A percentile compares a stretch with the other conserved stretches of the same genome.
These are phyloP conservation scores for Solanum okadae DNA, from an alignment of 257 asterid species.

Conservation along the genomic window DNA sequence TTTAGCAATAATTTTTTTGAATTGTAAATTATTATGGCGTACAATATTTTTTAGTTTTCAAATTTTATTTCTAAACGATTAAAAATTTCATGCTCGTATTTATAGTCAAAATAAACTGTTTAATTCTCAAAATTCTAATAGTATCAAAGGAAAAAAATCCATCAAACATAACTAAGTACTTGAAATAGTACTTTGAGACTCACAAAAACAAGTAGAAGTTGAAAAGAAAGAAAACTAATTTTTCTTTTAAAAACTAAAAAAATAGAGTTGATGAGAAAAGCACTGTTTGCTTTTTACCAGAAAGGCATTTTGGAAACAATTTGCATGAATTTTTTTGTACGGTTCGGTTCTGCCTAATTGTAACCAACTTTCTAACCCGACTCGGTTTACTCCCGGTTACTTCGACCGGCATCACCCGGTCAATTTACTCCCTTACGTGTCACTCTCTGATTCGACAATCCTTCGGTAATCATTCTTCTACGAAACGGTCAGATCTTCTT, in stretches of 20 bases:
- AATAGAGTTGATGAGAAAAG: neutral
- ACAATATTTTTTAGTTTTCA: neutral
- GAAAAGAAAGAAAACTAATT: neutral
- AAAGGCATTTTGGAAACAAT: neutral
- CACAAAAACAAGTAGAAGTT: neutral
- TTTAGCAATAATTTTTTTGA: neutral
- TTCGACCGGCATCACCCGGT: slow-evolving; percentile 32
- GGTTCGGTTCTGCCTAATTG: neutral
- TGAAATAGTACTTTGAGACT: neutral
- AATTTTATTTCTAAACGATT: neutral
- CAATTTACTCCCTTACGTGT: slow-evolving; percentile 19
- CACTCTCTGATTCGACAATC: neutral
- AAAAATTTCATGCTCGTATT: neutral
- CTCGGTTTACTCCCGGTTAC: slow-evolving; percentile 10
- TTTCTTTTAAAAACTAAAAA: neutral
- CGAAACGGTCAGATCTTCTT: slow-evolving; percentile 41
- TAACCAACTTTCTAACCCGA: neutral
- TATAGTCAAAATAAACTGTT: neutral
- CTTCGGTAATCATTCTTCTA: slow-evolving; percentile 28
- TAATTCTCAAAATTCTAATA: neutral
- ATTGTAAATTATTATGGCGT: neutral
- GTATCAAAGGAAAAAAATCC: too few species aligned
- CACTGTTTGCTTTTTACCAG: neutral
- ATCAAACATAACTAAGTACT: neutral
- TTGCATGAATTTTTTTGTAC: neutral